Conservation (phyloP, 257 asterid species). For the Solanum clarkiae region DNA sequence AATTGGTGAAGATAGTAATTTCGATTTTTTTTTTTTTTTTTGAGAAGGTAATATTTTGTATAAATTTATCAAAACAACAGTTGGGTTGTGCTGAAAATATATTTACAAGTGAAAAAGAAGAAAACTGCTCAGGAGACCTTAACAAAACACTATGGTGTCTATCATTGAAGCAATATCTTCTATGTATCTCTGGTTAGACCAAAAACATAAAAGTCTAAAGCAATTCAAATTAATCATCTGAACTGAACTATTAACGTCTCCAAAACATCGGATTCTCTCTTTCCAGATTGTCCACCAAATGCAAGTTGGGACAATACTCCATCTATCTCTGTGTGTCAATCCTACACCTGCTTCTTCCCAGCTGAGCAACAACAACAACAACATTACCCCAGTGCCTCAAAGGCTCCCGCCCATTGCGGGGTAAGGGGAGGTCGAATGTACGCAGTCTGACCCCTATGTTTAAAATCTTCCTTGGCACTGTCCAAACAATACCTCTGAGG, state of each 20-base stretch:
- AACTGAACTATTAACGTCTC: not conserved
- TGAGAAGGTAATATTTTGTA: not conserved
- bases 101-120: not conserved
- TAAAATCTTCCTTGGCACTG: not conserved
- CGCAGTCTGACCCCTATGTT: no score
- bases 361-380: no score
- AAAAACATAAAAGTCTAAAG: not conserved
- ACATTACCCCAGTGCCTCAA: no score
- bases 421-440: no score
- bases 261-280: not conserved
- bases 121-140: not conserved
- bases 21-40: not conserved
- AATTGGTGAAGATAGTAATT: not conserved
- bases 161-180: not conserved
- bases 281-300: not conserved
- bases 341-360: not conserved
- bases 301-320: not conserved
- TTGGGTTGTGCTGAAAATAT: not conserved
- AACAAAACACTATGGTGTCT: not conserved
- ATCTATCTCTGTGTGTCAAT: not conserved
- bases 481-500: not conserved
- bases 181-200: not conserved
- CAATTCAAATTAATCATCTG: not conserved
- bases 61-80: not conserved
- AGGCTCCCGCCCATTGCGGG: no score